A percentile compares a stretch with the other conserved stretches of the same genome.
Conservation (phyloP, 2,329 filamentous ascomycete species). For the Venturia oleaginea region DNA sequence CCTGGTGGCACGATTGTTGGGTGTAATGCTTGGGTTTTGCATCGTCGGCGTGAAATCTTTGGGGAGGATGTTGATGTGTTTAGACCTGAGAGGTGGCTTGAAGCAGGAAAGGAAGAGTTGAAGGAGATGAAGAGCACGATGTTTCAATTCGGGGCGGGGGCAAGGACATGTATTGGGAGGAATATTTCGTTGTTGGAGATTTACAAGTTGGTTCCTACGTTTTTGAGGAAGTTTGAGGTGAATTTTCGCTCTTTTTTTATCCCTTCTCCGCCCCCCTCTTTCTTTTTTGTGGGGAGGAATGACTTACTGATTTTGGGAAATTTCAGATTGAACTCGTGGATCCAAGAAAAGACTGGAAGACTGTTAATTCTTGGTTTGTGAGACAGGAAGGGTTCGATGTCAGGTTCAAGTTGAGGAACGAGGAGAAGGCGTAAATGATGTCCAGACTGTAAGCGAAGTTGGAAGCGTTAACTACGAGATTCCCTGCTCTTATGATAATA, state of each 20-base stretch:
- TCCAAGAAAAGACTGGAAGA: slow-evolving; percentile 34
- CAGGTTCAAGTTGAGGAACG: slow-evolving; percentile 22
- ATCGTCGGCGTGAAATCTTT: slow-evolving; percentile 58
- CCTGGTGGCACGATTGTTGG: slow-evolving; percentile 66
- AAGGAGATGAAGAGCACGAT: slow-evolving; percentile 61
- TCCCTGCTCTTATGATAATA: background rate
- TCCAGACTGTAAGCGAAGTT: too few species aligned
- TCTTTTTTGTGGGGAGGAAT: background rate
- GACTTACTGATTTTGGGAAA: background rate
- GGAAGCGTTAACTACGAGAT: too few species aligned
- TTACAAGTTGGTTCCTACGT: slow-evolving; percentile 43
- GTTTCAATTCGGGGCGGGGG: slow-evolving; percentile 65
- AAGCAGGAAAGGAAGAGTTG: slow-evolving; percentile 45
- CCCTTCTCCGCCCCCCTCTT: slow-evolving; percentile 14
- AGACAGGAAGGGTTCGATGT: slow-evolving; percentile 37
- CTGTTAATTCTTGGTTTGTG: slow-evolving; percentile 47
- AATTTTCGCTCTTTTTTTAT: slow-evolving; percentile 14
- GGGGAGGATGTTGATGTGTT: slow-evolving; percentile 57
- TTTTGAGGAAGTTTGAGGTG: slow-evolving; percentile 57
- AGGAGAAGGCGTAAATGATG: background rate
- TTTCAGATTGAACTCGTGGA: slow-evolving; percentile 32
- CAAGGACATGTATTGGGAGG: slow-evolving; percentile 57
- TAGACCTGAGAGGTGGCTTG: slow-evolving; percentile 59
- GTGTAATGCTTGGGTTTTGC: slow-evolving; percentile 66
- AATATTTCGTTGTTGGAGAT: slow-evolving; percentile 42